These are phyloP conservation scores for Amanita polypyramis DNA, from an alignment of 768 basidiomycete genomes.

Conservation along the genomic window DNA sequence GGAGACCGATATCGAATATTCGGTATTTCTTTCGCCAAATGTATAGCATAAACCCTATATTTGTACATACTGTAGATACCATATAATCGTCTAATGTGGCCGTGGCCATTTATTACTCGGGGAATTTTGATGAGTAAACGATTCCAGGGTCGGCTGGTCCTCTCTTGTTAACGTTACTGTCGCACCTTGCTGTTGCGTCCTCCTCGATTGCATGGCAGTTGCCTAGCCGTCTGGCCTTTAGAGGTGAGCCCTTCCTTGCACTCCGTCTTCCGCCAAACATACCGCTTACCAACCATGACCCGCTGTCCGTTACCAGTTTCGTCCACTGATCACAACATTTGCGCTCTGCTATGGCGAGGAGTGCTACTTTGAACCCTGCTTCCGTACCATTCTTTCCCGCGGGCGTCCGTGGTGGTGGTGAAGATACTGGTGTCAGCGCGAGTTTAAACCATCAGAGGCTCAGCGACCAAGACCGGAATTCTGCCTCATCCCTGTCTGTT, in stretches of 20 bases:
- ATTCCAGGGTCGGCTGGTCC: neutral
- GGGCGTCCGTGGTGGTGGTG: constrained; percentile 43
- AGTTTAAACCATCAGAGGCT: constrained; percentile 36
- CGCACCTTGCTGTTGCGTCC: constrained; percentile 10
- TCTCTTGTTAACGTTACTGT: constrained; percentile 1
- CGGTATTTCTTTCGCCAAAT: constrained; percentile 21
- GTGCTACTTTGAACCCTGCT: constrained; percentile 67
- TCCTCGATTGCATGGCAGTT: constrained; percentile 31
- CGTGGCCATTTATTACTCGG: neutral
- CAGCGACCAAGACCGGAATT: constrained; percentile 37
- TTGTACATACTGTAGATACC: neutral
- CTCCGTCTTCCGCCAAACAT: neutral
- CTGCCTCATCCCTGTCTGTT: constrained; percentile 45
- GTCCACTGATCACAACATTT: constrained; percentile 27
- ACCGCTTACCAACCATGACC: neutral
- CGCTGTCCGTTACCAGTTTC: constrained; percentile 1
- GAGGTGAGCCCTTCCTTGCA: constrained; percentile 14
- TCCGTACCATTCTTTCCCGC: constrained; percentile 83
- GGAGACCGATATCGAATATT: constrained; percentile 19
- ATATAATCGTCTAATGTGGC: neutral
- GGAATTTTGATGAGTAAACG: constrained; percentile 4
- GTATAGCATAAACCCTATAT: constrained; percentile 10
- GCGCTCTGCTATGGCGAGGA: constrained; percentile 53
- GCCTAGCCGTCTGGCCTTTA: constrained; percentile 21
- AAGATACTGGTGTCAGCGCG: constrained; percentile 36